Conservation (phyloP, 2,329 filamentous ascomycete genomes). For the Mollisiaceae sp. region DNA sequence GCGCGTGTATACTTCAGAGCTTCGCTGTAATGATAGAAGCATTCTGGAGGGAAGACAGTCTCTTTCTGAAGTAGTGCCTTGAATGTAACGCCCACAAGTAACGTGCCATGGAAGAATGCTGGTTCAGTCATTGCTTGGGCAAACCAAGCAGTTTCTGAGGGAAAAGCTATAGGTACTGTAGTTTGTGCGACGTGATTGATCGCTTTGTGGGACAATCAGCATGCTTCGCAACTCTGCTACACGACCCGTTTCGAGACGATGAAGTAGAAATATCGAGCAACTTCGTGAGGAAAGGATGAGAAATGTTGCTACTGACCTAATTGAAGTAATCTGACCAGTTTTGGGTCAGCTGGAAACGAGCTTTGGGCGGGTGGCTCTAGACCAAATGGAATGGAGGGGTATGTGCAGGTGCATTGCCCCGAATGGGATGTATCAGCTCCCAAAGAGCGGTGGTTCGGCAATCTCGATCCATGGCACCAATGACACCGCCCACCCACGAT, state of each 20-base stretch:
- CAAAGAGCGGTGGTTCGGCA: background rate
- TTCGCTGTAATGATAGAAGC: slow-evolving; percentile 11
- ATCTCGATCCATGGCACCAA: background rate
- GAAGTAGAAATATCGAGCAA: background rate
- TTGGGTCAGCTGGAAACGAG: background rate
- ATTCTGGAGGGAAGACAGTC: slow-evolving; percentile 11
- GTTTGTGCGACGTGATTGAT: slow-evolving; percentile 15
- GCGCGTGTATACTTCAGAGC: slow-evolving; percentile 11
- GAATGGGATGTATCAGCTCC: background rate
- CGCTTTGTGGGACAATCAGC: slow-evolving; percentile 1
- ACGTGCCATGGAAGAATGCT: slow-evolving; percentile 15
- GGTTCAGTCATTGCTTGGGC: slow-evolving; percentile 7
- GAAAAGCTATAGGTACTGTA: slow-evolving; percentile 10
- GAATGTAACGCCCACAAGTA: slow-evolving; percentile 9
- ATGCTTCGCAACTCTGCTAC: background rate
- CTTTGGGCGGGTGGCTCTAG: background rate
- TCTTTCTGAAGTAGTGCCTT: slow-evolving; percentile 6
- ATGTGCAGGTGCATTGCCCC: slow-evolving; percentile 6
- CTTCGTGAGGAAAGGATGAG: background rate
- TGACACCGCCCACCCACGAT: background rate
- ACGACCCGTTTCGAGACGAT: background rate
- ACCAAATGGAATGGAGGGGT: background rate
- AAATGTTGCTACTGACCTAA: slow-evolving; percentile 7
- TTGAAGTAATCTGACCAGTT: slow-evolving; percentile 10
- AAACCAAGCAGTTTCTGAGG: slow-evolving; percentile 9